phyloP scores from a whole-genome alignment of 305 asterid species.

The Fraxinus platypoda region DNA sequence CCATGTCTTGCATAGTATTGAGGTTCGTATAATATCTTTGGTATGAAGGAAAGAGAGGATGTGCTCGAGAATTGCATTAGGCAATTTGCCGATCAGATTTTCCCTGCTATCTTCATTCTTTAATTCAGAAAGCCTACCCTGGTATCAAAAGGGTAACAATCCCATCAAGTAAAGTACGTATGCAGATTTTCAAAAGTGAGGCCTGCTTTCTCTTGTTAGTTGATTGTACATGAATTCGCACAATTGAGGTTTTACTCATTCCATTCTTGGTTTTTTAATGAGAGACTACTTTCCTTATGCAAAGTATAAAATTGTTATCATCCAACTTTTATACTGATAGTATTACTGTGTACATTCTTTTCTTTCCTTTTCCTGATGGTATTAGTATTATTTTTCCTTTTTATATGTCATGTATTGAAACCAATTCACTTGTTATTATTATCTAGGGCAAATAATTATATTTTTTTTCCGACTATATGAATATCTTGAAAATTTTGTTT shows the following conservation, averaged over 20 bases:
- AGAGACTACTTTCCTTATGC: neutral
- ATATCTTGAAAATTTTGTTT: neutral
- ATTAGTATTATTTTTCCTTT: too few relatives aligned
- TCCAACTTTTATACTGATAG: neutral
- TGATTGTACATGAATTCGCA: neutral
- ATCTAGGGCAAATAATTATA: neutral
- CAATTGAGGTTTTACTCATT: neutral
- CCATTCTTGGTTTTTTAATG: neutral
- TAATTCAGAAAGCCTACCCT: neutral
- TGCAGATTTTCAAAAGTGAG: neutral
- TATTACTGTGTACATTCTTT: too few relatives aligned
- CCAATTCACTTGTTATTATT: neutral
- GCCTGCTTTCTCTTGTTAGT: neutral
- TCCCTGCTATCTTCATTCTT: neutral
- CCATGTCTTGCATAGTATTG: neutral
- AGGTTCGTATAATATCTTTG: neutral
- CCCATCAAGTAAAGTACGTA: neutral
- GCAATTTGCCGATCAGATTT: neutral
- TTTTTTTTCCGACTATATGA: neutral
- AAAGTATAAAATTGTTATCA: too few relatives aligned
- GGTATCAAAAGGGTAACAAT: neutral
- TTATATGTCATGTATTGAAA: neutral
- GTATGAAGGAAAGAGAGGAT: neutral
- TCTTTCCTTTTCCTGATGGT: neutral
- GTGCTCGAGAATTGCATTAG: neutral